Evolutionary conservation across 2,329 filamentous ascomycete genomes (phyloP), one percentile per base, ranked within the genome.

Genomic region (Plenodomus lindquistii): DNA sequence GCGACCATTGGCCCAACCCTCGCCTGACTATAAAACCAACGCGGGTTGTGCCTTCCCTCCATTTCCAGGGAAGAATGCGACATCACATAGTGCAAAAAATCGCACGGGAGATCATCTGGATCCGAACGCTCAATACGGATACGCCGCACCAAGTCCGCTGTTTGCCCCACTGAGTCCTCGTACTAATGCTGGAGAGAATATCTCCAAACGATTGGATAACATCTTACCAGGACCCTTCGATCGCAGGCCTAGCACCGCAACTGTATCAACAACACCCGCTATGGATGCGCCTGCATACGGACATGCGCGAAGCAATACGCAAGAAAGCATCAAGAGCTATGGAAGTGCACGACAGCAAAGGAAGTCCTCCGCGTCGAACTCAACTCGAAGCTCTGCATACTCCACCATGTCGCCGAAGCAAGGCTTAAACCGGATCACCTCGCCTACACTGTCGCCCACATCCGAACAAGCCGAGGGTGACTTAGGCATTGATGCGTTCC

Each of bases 161-260:
- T 79, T 78, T 60, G 78, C 78, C 18, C 75, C 79, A 3, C 68
- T 76, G 17, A 84, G 77, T 53, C 81, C 82, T 20, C 69, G 67
- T 27, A 65, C 63, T 1, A 70, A 71, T 55, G 73, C 66, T 16
- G 73, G 71, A 48, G 73, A 69, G 40, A 76, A 70, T 43, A 40
- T 89, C 21, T 62, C 87, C 58, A 79, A 82, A 53, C 81, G 84
- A 42, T 83, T 89, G 78, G 81, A 88, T 57, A 80, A 75, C 8
- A 86, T 89, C 62, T 79, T 83, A 1, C 83, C 86, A 1, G 86
- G 85, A 0, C 86, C 86, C 0, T 88, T 89, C 59, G 83, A 85
- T 54, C 68, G 78, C 38, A 64, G 66, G 46, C 69, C 69, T 19
- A 68, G 66, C 29, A 67, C 63, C 46, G 56, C 65, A 9, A 54